These are phyloP conservation scores for Ambrosiella beaveri DNA, from an alignment of 2,329 filamentous ascomycete species.

Conservation along the genomic window DNA sequence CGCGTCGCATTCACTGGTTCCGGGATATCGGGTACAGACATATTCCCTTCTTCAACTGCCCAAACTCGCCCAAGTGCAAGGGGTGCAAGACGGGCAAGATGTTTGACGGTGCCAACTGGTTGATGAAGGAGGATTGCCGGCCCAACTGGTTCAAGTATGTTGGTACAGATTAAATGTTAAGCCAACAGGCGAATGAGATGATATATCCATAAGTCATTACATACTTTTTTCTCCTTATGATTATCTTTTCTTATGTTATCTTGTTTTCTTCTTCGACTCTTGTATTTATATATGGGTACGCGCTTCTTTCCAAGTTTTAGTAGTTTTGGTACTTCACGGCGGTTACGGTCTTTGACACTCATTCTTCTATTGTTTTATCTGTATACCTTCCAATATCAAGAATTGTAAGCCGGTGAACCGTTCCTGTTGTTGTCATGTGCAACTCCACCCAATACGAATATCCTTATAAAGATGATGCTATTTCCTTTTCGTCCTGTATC, in stretches of 20 bases:
- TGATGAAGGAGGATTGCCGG: slow-evolving; percentile 82
- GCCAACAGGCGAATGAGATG: neutral
- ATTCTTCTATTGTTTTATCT: no score
- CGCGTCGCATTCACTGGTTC: slow-evolving; percentile 92
- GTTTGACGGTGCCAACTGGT: slow-evolving; percentile 71
- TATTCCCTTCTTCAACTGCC: slow-evolving; percentile 97
- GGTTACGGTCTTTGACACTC: no score
- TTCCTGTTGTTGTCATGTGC: no score
- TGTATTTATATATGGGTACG: no score
- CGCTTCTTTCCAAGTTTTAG: no score
- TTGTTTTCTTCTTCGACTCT: neutral
- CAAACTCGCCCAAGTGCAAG: slow-evolving; percentile 84
- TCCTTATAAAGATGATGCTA: neutral
- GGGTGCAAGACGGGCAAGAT: slow-evolving; percentile 76
- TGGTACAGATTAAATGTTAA: slow-evolving; percentile 45
- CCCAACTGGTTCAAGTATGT: slow-evolving; percentile 96
- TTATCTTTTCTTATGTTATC: neutral
- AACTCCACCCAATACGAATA: no score
- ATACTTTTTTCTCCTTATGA: neutral
- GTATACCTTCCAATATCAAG: no score
- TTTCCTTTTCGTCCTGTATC: neutral
- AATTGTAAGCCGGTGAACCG: no score
- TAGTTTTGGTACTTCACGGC: no score
- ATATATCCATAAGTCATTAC: neutral
- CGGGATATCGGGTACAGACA: slow-evolving; percentile 98